phyloP scores from a whole-genome alignment of 805 yeast genomes.

The Sugiyamaella smithiae region DNA sequence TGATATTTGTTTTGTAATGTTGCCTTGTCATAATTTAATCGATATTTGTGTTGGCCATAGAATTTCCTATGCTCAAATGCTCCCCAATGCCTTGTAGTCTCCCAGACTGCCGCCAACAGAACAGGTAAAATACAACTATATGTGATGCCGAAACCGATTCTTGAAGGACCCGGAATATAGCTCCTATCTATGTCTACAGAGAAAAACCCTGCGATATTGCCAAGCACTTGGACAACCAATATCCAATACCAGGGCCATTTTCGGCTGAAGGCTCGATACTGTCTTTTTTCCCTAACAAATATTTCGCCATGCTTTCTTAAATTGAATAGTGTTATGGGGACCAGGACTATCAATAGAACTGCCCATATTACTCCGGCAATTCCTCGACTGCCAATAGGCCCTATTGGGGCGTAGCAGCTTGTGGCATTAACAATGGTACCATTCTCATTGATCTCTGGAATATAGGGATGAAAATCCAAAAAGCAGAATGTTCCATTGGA shows the following conservation, averaged over 20 bases:
- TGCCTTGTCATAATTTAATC: background rate
- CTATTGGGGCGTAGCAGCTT: constrained; percentile 27
- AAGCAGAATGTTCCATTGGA: constrained; percentile 30
- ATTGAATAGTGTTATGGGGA: constrained; percentile 28
- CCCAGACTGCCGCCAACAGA: constrained; percentile 27
- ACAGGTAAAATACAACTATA: constrained; percentile 24
- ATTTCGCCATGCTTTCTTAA: constrained; percentile 28
- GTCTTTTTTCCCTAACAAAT: constrained; percentile 22
- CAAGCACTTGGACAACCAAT: constrained; percentile 24
- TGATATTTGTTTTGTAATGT: constrained; percentile 13
- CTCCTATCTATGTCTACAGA: constrained; percentile 32
- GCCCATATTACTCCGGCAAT: constrained; percentile 27
- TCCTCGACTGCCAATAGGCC: constrained; percentile 26
- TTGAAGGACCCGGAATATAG: constrained; percentile 29
- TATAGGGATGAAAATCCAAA: constrained; percentile 26
- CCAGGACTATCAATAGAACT: constrained; percentile 18
- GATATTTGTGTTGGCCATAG: constrained; percentile 28
- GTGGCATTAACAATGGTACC: constrained; percentile 27
- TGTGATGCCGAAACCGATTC: constrained; percentile 26
- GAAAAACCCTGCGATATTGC: constrained; percentile 30
- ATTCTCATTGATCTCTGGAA: constrained; percentile 23
- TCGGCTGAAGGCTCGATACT: constrained; percentile 25
- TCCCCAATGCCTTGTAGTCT: constrained; percentile 32
- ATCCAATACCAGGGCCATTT: constrained; percentile 34
- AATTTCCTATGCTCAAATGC: constrained; percentile 30